Conservation (phyloP, 441 rosid species). For the Adansonia madagascariensis region DNA sequence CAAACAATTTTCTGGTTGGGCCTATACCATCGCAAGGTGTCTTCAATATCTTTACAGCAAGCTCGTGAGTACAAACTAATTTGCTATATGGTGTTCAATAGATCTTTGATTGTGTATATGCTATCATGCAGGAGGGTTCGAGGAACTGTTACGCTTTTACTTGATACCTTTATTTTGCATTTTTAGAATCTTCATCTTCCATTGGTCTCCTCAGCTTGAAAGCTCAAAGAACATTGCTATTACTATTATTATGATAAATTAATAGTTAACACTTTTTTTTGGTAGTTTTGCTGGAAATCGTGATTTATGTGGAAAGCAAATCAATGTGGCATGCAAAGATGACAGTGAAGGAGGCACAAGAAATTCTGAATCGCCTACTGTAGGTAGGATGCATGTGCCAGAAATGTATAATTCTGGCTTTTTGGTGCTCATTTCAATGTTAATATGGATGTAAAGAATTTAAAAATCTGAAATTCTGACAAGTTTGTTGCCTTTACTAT, state of each 20-base stretch:
- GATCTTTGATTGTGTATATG: constrained; percentile 15
- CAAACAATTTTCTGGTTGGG: constrained; percentile 88
- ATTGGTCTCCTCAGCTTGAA: background rate
- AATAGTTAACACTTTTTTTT: constrained; percentile 20
- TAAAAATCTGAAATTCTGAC: constrained; percentile 18
- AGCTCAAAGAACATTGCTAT: constrained; percentile 9
- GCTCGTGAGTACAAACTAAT: constrained; percentile 65
- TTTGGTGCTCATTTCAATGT: constrained; percentile 26
- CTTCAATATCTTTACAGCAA: constrained; percentile 58
- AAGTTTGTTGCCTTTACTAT: constrained; percentile 17
- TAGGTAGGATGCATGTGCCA: constrained; percentile 45
- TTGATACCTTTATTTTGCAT: background rate
- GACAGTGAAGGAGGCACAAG: constrained; percentile 54
- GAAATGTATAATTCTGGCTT: constrained; percentile 12
- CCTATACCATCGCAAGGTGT: constrained; percentile 81
- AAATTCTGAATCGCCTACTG: constrained; percentile 43
- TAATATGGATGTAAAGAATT: background rate
- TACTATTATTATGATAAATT: constrained; percentile 27
- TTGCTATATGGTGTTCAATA: constrained; percentile 6
- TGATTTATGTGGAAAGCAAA: constrained; percentile 84
- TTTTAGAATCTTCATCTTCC: constrained; percentile 15
- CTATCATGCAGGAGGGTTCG: constrained; percentile 16
- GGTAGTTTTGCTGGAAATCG: constrained; percentile 83
- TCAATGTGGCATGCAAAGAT: constrained; percentile 63
- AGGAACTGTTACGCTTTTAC: background rate